Evolutionary conservation across 257 asterid species (phyloP).

Genomic region (Avicennia marina): DNA sequence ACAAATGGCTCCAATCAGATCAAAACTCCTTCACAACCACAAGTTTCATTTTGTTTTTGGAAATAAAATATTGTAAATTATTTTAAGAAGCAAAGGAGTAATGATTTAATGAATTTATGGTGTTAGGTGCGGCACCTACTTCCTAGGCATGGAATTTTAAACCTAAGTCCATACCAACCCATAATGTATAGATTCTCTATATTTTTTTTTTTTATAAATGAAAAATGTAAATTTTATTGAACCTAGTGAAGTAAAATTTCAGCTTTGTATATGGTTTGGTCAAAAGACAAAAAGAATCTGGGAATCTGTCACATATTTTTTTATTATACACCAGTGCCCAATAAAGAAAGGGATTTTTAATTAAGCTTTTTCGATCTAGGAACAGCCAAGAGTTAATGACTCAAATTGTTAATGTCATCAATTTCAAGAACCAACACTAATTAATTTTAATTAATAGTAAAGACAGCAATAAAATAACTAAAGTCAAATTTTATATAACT

Average conservation of each 20-base stretch:
- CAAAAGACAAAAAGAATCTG: background rate
- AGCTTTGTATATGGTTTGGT: too few relatives aligned
- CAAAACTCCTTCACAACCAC: conserved; percentile 8
- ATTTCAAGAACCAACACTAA: conserved; percentile 5
- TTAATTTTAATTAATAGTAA: background rate
- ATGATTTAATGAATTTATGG: conserved; percentile 21
- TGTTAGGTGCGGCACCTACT: conserved; percentile 39
- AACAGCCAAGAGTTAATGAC: too few relatives aligned
- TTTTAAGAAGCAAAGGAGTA: background rate
- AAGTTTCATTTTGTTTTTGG: background rate
- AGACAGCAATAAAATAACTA: too few relatives aligned
- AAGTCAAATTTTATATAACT: too few relatives aligned
- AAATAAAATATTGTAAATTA: conserved; percentile 16
- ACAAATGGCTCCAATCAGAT: too few relatives aligned
- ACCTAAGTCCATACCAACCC: conserved; percentile 19
- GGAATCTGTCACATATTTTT: background rate
- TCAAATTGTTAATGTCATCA: conserved; percentile 9
- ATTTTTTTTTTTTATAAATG: too few relatives aligned
- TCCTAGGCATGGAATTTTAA: conserved; percentile 5
- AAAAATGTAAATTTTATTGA: too few relatives aligned
- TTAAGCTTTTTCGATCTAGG: too few relatives aligned
- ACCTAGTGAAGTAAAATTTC: too few relatives aligned
- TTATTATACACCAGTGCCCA: background rate
- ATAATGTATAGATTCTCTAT: too few relatives aligned
- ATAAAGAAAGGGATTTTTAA: too few relatives aligned